These are phyloP conservation scores for Tricholoma sp. DNA, from an alignment of 768 basidiomycete genomes.

Conservation along the genomic window DNA sequence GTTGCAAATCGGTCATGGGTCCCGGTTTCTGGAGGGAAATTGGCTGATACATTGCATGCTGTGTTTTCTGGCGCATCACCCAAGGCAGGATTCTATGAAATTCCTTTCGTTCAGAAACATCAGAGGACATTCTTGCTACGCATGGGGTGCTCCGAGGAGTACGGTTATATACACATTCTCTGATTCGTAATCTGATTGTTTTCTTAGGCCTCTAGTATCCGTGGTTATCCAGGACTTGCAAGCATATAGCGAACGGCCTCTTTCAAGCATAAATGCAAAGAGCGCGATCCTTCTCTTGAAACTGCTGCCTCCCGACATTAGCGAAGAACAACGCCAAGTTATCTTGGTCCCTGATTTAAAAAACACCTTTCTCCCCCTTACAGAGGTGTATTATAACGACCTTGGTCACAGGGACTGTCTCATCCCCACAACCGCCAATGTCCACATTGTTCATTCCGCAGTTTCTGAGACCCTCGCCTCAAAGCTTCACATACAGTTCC, in stretches of 20 bases:
- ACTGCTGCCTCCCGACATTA: slow-evolving; percentile 14
- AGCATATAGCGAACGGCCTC: slow-evolving; percentile 12
- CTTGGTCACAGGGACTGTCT: slow-evolving; percentile 27
- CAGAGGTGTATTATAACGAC: slow-evolving; percentile 35
- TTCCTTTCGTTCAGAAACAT: slow-evolving; percentile 15
- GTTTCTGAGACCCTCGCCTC: slow-evolving; percentile 27
- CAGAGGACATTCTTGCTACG: slow-evolving; percentile 18
- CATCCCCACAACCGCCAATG: slow-evolving; percentile 9
- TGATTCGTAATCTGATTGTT: background rate
- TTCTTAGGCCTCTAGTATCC: slow-evolving; percentile 12
- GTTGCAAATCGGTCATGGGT: slow-evolving; percentile 26
- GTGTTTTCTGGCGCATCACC: slow-evolving; percentile 15
- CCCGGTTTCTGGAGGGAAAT: slow-evolving; percentile 19
- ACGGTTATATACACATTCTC: background rate
- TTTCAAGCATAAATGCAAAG: slow-evolving; percentile 21
- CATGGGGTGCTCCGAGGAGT: slow-evolving; percentile 39
- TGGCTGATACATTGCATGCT: slow-evolving; percentile 17
- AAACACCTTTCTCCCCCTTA: slow-evolving; percentile 20
- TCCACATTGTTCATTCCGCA: slow-evolving; percentile 24
- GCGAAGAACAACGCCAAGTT: slow-evolving; percentile 8
- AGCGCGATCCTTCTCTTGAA: slow-evolving; percentile 25
- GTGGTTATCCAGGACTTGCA: background rate
- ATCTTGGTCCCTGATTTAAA: slow-evolving; percentile 32
- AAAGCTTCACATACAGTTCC: slow-evolving; percentile 24
- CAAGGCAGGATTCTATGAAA: slow-evolving; percentile 19